Evolutionary conservation across 2,329 filamentous ascomycete species (phyloP).

Genomic region (Capronia coronata): DNA sequence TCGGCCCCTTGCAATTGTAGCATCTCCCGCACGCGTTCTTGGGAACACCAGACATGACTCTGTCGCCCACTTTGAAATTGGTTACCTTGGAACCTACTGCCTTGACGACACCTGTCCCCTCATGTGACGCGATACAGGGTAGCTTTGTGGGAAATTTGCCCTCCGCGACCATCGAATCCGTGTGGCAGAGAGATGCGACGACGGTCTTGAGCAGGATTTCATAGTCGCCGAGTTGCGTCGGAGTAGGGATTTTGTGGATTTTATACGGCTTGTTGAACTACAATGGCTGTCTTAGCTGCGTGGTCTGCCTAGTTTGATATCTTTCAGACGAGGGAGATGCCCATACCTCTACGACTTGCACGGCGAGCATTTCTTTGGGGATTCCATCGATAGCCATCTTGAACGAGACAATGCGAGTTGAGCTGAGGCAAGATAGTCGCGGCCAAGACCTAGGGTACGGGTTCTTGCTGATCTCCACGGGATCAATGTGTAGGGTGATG

Average conservation of each 20-base stretch:
- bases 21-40: slow-evolving; percentile 51
- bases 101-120: slow-evolving; percentile 52
- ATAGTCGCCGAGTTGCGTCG: slow-evolving; percentile 41
- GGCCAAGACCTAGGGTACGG: no score
- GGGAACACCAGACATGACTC: slow-evolving; percentile 52
- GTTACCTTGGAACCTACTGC: slow-evolving; percentile 40
- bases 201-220: slow-evolving; percentile 57
- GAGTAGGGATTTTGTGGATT: slow-evolving; percentile 45
- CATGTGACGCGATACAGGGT: slow-evolving; percentile 52
- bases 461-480: no score
- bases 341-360: slow-evolving; percentile 25
- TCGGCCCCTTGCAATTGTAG: slow-evolving; percentile 43
- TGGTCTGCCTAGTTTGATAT: not conserved
- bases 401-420: not conserved
- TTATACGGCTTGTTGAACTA: slow-evolving; percentile 48
- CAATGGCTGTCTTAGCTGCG: not conserved
- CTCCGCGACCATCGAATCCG: slow-evolving; percentile 50
- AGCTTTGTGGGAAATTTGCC: slow-evolving; percentile 46
- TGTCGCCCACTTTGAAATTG: slow-evolving; percentile 46
- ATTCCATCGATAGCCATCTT: slow-evolving; percentile 23
- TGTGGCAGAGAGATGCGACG: slow-evolving; percentile 57
- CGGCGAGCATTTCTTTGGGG: slow-evolving; percentile 26
- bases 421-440: no score
- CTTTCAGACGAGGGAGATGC: not conserved
- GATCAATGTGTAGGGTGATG: no score